Evolutionary conservation across 768 basidiomycete species (phyloP), one percentile per base, ranked within the genome.

Genomic region (Termitomyces sp.): DNA sequence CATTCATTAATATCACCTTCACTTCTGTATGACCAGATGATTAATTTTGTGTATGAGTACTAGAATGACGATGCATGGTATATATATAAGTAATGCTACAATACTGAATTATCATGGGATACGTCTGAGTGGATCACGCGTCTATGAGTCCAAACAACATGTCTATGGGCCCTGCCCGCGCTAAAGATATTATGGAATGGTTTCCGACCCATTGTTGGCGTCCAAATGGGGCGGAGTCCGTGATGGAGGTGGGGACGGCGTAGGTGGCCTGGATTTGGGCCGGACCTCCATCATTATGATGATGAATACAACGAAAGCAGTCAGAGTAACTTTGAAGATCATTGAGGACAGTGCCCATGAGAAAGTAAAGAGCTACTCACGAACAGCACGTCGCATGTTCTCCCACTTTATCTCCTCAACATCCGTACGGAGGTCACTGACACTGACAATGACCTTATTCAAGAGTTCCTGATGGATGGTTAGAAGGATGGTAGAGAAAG

Each of bases 391-490:
- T 50, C 90, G 84, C 85, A 92, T 91, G 59, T 91, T 94, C 63
- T 91, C 83, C 92, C 92, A 94, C 66, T 87, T 90, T 32, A 88
- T 85, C 64, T 92, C 90, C 68, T 94, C 92, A 54, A 92, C 87
- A 51, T 80, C 82, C 1, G 91, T 89, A 14, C 90, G 83, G 44
- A 92, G 77, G 64, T 93, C 92, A 58, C 90, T 89, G 46, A 92
- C 73, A 48, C 72, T 79, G 48, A 93, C 83, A 51, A 92, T 78
- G 25, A 85, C 79, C 64, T 87, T 88, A 69, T 90, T 92, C 58
- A 90, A 71, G 19, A 92, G 69, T 68, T 87, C 88, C 91, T 92
- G 56, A 54, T n/a, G 34, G 29, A 38, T 17, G 56, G 19, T 41
- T 17, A 21, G 52, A 44, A 37, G 29, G 17, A 5, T 45, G 46